Evolutionary conservation across 2,329 filamentous ascomycete species (phyloP).

Genomic region (Aspergillus amoenus): DNA sequence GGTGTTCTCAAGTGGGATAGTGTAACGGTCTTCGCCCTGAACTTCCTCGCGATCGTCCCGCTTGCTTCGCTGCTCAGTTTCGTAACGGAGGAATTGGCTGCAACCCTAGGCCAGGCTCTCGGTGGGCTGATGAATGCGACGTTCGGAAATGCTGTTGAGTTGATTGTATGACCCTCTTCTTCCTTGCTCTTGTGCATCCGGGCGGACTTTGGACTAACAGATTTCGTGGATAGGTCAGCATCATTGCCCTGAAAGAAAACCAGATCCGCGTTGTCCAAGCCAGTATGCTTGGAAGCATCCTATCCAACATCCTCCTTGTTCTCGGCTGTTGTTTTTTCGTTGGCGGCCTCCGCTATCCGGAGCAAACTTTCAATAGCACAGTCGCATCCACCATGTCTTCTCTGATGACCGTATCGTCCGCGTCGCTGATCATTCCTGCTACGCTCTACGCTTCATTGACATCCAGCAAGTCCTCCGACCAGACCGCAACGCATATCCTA

Average conservation of each 20-base stretch:
- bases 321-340: slow-evolving; percentile 78
- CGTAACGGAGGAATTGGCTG: slow-evolving; percentile 63
- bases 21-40: slow-evolving; percentile 60
- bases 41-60: slow-evolving; percentile 65
- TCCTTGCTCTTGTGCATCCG: slow-evolving; percentile 30
- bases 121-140: slow-evolving; percentile 66
- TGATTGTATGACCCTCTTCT: slow-evolving; percentile 66
- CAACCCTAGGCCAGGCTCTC: slow-evolving; percentile 60
- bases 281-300: slow-evolving; percentile 92
- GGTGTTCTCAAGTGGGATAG: slow-evolving; percentile 60
- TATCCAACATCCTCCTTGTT: slow-evolving; percentile 90
- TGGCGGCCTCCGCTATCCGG: slow-evolving; percentile 67
- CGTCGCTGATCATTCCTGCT: slow-evolving; percentile 76
- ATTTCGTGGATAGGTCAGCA: slow-evolving; percentile 66
- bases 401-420: slow-evolving; percentile 72
- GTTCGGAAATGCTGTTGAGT: slow-evolving; percentile 65
- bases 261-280: slow-evolving; percentile 97
- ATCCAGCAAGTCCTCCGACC: slow-evolving; percentile 24
- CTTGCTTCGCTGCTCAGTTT: slow-evolving; percentile 63
- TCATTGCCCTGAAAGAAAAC: slow-evolving; percentile 79
- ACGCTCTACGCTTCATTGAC: slow-evolving; percentile 68
- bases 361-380: slow-evolving; percentile 60
- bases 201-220: not conserved
- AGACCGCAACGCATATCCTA: slow-evolving; percentile 56
- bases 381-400: slow-evolving; percentile 59